Evolutionary conservation across 805 yeast genomes (phyloP), one percentile per base, ranked within the genome.

Genomic region (Zygotorulaspora sp.): DNA sequence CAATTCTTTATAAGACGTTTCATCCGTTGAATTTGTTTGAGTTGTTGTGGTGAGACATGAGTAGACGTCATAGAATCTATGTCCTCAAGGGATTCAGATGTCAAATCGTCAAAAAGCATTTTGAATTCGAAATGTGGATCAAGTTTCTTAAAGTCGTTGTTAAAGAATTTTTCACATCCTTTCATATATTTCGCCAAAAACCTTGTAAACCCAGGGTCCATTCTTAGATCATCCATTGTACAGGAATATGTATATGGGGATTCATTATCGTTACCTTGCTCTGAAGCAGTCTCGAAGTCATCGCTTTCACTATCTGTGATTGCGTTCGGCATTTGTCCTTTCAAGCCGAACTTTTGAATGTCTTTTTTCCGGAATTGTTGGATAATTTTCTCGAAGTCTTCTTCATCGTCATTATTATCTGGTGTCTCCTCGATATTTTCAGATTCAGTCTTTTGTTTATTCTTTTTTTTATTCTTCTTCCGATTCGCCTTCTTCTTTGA

Each of bases 101-200:
- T 78, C 11, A 84, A 58, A 49, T 79, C 78, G 10, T 90, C 94
- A 62, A 86, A 83, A 35, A 86, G 62, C 43, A 71, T 66, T 40
- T 74, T 74, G 51, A 81, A 78, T 54, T 86, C 95, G 27, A 74
- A 72, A 50, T 86, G 94, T 1, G 90, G 83, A 54, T 85, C 90
- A 30, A 86, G 63, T 40, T 72, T 71, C 3, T 70, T 59, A 40
- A 57, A 49, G 41, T 58, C 63, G 7, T 38, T 35, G 20, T 47
- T 44, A 22, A 53, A 54, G 35, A 55, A 57, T 8, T 46, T 36
- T 34, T 35, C 43, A 32, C 36, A 40, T 30, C 35, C 39, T 22
- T 45, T 43, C 23, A 51, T 39, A 18, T 23, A 28, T 8, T 36
- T 22, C 5, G 41, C 23, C 3, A 57, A 47, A 30, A 55, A 57